These are phyloP conservation scores for Thalassiosira profunda DNA, from an alignment of 108 stramenopile genomes.

Conservation along the genomic window DNA sequence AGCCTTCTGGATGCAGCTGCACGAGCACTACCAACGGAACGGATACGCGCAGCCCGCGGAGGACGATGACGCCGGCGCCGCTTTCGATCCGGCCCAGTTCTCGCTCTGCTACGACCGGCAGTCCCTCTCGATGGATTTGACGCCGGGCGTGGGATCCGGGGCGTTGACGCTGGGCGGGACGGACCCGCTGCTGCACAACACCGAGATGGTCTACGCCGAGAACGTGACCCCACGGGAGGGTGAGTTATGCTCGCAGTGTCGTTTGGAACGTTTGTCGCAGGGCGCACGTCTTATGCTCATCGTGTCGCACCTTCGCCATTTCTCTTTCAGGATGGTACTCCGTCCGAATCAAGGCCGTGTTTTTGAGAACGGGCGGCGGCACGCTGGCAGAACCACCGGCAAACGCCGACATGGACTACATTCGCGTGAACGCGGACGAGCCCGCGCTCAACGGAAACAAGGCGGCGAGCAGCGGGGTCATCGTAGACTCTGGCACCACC, in stretches of 20 bases:
- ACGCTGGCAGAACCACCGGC: not conserved
- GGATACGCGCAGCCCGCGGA: slow-evolving; percentile 44
- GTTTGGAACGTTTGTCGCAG: no score
- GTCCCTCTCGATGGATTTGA: slow-evolving; percentile 6
- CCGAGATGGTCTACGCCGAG: slow-evolving; percentile 79
- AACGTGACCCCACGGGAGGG: slow-evolving; percentile 12
- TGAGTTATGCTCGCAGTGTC: no score
- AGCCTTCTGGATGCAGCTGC: slow-evolving; percentile 81
- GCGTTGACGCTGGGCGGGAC: slow-evolving; percentile 92
- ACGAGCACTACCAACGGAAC: slow-evolving; percentile 32
- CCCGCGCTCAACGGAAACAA: slow-evolving; percentile 43
- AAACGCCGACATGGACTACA: slow-evolving; percentile 24
- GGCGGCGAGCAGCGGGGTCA: slow-evolving; percentile 74
- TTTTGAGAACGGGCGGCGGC: slow-evolving; percentile 63
- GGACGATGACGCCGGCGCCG: slow-evolving; percentile 2
- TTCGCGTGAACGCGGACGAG: slow-evolving; percentile 23
- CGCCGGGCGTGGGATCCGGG: slow-evolving; percentile 69
- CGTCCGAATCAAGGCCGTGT: slow-evolving; percentile 71
- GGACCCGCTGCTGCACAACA: slow-evolving; percentile 74
- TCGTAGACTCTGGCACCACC: slow-evolving; percentile 98
- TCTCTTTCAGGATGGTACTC: slow-evolving; percentile 91
- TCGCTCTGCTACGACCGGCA: slow-evolving; percentile 71
- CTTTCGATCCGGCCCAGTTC: slow-evolving; percentile 36
- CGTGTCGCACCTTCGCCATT: no score
- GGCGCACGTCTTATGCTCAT: no score